Evolutionary conservation across 1,284 basidiomycete species (phyloP), one percentile per base, ranked within the genome.

Genomic region (Tylopilus sp.): DNA sequence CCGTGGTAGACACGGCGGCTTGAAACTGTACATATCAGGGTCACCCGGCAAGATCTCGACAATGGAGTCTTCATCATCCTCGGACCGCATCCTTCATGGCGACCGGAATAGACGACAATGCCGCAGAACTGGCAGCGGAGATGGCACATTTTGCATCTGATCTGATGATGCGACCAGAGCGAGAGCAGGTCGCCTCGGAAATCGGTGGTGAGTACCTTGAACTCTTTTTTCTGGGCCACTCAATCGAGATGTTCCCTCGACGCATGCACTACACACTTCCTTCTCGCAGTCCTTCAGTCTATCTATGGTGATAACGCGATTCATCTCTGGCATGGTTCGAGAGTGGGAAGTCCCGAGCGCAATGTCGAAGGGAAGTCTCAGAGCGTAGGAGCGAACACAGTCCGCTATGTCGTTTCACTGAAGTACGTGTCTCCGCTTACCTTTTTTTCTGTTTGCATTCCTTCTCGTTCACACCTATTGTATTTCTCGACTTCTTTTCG

Each of bases 281-380:
- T 29, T 14, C 26, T 54, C 58, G 33, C 64, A 87, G 89, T 89
- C 15, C 74, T 94, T 7, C 81, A 83, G 59, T 88, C 89, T 14
- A 94, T 94, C 62, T 94, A 93, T 61, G 87, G 88, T 29, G 80
- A 85, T 14, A 71, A 78, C 26, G 72, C 82, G 7, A 72, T 92
- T 28, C 72, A 70, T 17, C 62, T 81, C 24, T 87, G 81, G 79
- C 71, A 67, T 48, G 69, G 72, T 44, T 60, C 60, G 51, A 64
- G 56, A 60, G 60, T 44, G 55, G 65, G 10, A 51, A 58, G 63
- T 54, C 52, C 61, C 21, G 56, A 52, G 10, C 11, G 41, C 15
- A 11, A 30, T 34, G 43, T 48, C 1, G 46, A 42, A 26, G 50
- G 6, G n/a, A 46, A 6, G 14, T 38, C 51, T 47, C 40, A 50